Evolutionary conservation across 768 basidiomycete species (phyloP), one percentile per base, ranked within the genome.

Genomic region (Suillus subaureus): DNA sequence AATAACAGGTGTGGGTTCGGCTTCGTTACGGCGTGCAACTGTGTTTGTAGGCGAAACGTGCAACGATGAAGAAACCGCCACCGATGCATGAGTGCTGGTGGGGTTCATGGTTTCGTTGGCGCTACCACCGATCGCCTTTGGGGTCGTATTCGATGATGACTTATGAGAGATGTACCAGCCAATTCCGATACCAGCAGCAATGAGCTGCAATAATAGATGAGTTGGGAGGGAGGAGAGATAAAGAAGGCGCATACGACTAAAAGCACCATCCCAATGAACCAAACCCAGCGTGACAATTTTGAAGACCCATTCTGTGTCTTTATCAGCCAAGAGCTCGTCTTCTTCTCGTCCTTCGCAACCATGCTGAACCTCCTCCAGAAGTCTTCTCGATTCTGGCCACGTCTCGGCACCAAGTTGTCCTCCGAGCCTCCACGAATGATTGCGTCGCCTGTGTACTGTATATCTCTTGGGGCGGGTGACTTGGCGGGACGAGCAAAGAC

Each of bases 321-420:
- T 58, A 74, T 77, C 43, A 94, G 80, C 92, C 93, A 94, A 8
- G 83, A 77, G 67, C 78, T 80, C 75, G 83, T 82, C 70, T 86
- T 87, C 72, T 81, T 80, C 69, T 90, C 87, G 65, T 88, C 87
- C 72, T 87, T 91, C 11, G 87, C 92, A 67, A 94, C 87, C 81
- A 93, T 92, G 67, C 89, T 91, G 77, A 94, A 94, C 45, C 93
- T 83, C 66, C 90, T 82, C 93, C 93, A 94, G 78, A 94, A 94
- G 70, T 93, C 90, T 70, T 94, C 92, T 0, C 91, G 91, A 58
- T 83, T 86, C 73, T 91, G 87, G 3, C 91, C 90, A 54, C 90
- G 84, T 47, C 80, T 81, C 2, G 91, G 89, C 9, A 93, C 74
- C 3, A 91, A 72, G 2, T 87, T 85, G 49, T 89, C 90, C 74